Evolutionary conservation across 208 protist genomes (phyloP).

Genomic region (Acanthamoeba sp.): DNA sequence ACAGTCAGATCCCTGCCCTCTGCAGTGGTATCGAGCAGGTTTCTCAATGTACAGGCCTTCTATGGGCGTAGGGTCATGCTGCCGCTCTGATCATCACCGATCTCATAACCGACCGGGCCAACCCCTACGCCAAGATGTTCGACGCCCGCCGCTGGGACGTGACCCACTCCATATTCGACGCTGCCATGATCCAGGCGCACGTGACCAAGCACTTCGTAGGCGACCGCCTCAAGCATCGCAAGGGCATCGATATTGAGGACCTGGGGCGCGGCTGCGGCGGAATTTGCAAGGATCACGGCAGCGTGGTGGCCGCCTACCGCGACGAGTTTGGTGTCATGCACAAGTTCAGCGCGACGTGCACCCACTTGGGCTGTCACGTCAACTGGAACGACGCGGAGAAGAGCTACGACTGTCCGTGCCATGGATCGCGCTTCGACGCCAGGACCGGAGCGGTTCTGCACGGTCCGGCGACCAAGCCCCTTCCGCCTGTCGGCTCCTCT

Average conservation of each 20-base stretch:
- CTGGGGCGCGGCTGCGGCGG: conserved; percentile 30
- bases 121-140: conserved; percentile 23
- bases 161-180: conserved; percentile 32
- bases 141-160: conserved; percentile 56
- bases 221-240: conserved; percentile 46
- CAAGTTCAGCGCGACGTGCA: conserved; percentile 74
- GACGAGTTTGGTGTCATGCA: background rate
- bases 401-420: conserved; percentile 74
- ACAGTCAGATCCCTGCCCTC: background rate
- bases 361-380: conserved; percentile 74
- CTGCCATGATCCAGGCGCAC: conserved; percentile 44
- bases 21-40: background rate
- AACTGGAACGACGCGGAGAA: conserved; percentile 75
- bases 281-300: conserved; percentile 59
- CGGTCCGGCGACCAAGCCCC: conserved; percentile 48
- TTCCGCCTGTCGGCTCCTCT: background rate
- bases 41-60: background rate
- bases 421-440: conserved; percentile 72
- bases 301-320: conserved; percentile 55
- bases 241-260: conserved; percentile 46
- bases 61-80: background rate
- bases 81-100: background rate
- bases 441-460: conserved; percentile 38
- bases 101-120: background rate
- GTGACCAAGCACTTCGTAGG: conserved; percentile 55